A percentile compares a stretch with the other conserved stretches of the same genome.
These are phyloP conservation scores for Wickerhamiella domercqiae DNA, from an alignment of 805 yeast genomes.

Conservation along the genomic window DNA sequence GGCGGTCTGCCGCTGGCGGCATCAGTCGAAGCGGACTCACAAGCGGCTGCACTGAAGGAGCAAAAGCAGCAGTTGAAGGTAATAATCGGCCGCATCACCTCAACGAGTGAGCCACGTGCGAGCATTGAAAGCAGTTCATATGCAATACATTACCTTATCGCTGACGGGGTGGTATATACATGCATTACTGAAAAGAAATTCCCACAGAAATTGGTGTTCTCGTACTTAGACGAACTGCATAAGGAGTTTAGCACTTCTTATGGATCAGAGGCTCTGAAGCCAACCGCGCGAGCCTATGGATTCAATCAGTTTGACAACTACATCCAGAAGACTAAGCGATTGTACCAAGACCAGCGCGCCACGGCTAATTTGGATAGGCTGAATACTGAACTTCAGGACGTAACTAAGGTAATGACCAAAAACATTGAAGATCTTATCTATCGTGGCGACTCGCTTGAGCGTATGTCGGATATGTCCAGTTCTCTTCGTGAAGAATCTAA, in stretches of 20 bases:
- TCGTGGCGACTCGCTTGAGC: constrained; percentile 85
- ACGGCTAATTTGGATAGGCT: constrained; percentile 74
- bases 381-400: constrained; percentile 81
- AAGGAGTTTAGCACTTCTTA: constrained; percentile 70
- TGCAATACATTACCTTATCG: constrained; percentile 58
- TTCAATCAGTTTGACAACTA: constrained; percentile 61
- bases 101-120: constrained; percentile 70
- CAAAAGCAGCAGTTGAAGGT: constrained; percentile 76
- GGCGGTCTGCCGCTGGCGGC: constrained; percentile 72
- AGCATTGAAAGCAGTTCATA: constrained; percentile 63
- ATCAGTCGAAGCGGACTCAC: constrained; percentile 68
- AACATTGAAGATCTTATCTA: constrained; percentile 89
- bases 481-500: constrained; percentile 66
- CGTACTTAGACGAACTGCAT: constrained; percentile 68
- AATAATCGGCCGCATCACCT: constrained; percentile 56
- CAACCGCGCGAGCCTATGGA: constrained; percentile 73
- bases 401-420: constrained; percentile 87
- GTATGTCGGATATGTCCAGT: constrained; percentile 74
- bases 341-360: constrained; percentile 83
- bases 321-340: constrained; percentile 70
- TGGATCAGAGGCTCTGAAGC: constrained; percentile 47
- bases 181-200: constrained; percentile 64
- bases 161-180: constrained; percentile 54
- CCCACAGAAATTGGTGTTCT: constrained; percentile 78
- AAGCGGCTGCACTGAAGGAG: constrained; percentile 39